Evolutionary conservation across 768 basidiomycete genomes (phyloP).

Genomic region (Xerocomus spinulosus): DNA sequence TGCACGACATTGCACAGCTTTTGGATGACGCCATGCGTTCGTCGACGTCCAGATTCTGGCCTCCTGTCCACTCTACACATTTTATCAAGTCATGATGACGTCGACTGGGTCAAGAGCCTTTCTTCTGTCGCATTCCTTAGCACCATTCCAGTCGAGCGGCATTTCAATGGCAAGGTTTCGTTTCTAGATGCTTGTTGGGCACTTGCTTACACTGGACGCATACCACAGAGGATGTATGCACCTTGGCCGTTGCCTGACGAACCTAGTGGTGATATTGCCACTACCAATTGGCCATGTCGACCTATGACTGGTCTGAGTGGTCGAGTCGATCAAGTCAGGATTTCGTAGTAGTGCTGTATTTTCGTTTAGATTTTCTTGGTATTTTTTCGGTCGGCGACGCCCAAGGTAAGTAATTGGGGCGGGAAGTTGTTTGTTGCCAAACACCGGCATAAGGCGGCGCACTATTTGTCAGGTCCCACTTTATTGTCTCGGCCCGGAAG

Average conservation of each 20-base stretch:
- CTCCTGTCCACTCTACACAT: no score
- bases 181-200: no score
- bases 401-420: conserved; percentile 28
- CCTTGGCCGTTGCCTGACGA: no score
- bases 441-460: conserved; percentile 29
- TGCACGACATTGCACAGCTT: conserved; percentile 24
- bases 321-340: not conserved
- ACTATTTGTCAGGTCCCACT: conserved; percentile 27
- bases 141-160: not conserved
- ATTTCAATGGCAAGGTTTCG: not conserved
- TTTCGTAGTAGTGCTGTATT: conserved; percentile 10
- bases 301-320: no score
- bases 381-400: conserved; percentile 1
- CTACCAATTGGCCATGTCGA: no score
- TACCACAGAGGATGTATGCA: no score
- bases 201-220: no score
- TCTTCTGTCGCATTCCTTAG: not conserved
- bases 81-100: no score
- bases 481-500: conserved; percentile 51
- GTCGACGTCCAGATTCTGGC: not conserved
- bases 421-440: conserved; percentile 26
- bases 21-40: conserved; percentile 7
- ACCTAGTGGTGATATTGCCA: no score
- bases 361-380: conserved; percentile 12
- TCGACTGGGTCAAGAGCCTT: no score